Evolutionary conservation across 192 early-diverging fungal species (phyloP).

Genomic region (Umbelopsis isabellina): DNA sequence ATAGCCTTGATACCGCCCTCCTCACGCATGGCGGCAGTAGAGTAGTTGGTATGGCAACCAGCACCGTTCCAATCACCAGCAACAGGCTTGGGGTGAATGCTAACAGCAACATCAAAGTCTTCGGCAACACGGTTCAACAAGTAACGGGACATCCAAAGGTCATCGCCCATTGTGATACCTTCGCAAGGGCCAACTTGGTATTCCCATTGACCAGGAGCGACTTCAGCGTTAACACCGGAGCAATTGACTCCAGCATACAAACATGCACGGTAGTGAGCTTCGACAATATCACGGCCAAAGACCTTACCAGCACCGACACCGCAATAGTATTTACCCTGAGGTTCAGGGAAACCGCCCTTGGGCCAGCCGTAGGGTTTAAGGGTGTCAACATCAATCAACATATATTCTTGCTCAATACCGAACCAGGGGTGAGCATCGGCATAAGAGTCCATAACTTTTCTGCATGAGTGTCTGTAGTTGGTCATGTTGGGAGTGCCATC

Average conservation of each 20-base stretch:
- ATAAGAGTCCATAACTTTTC: slow-evolving; percentile 45
- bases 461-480: slow-evolving; percentile 46
- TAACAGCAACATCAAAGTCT: slow-evolving; percentile 59
- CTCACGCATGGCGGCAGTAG: slow-evolving; percentile 52
- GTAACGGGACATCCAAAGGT: slow-evolving; percentile 58
- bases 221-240: slow-evolving; percentile 59
- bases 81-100: slow-evolving; percentile 62
- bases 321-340: slow-evolving; percentile 62
- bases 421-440: slow-evolving; percentile 53
- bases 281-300: slow-evolving; percentile 60
- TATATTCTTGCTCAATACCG: slow-evolving; percentile 64
- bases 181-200: slow-evolving; percentile 61
- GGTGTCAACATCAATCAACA: slow-evolving; percentile 51
- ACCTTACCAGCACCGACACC: slow-evolving; percentile 55
- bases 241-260: slow-evolving; percentile 60
- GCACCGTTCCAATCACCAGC: slow-evolving; percentile 64
- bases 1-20: slow-evolving; percentile 54
- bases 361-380: slow-evolving; percentile 56
- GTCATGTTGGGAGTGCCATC: slow-evolving; percentile 61
- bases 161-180: slow-evolving; percentile 59
- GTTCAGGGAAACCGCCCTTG: slow-evolving; percentile 57
- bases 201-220: slow-evolving; percentile 59
- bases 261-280: slow-evolving; percentile 62
- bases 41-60: slow-evolving; percentile 62
- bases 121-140: slow-evolving; percentile 56